Evolutionary conservation across 495 filamentous ascomycete genomes (phyloP), one percentile per base, ranked within the genome.

Genomic region (Penicillium angulare): DNA sequence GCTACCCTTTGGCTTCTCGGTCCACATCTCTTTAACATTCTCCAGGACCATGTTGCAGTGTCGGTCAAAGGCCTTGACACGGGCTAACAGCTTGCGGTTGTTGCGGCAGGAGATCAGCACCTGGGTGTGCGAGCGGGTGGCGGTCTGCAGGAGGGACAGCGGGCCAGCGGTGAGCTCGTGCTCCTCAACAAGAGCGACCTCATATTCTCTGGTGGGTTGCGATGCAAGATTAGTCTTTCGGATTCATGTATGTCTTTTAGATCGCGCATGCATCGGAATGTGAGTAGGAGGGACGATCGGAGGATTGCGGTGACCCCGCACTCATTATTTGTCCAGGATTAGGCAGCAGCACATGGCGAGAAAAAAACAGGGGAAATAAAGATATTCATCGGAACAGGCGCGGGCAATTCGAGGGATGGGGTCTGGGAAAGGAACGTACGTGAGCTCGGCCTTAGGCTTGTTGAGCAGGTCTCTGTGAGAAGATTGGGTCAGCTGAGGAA

Each of bases 11-110:
- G 93, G 92, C 47, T 86, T 90, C 75, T 98, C 93, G 5, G 90
- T 96, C 93, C 93, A 98, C 91, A 98, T 97, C 78, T 98, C 93
- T 79, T 97, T 98, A 29, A 92, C 90, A 58, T 95, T 95, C 81
- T 96, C 91, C 27, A 95, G 74, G n/a, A 96, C 88, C 91, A 95
- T 95, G 74, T 95, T 95, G 77, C 89, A 92, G 75, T 97, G 95
- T 57, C 93, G 83, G 71, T 97, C 92, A 67, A 91, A 92, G 9
- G 88, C 87, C 73, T 90, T 90, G 47, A 92, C 86, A 12, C 87
- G 79, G 16, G 87, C 89, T 40, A 90, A 79, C 16, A 91, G 72
- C 71, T 91, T 91, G 59, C 90, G 82, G 77, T 93, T 89, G 77
- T 92, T 92, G 27, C 90, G 88, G 69, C 87, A 87, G 40, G 88